These are phyloP conservation scores for Linum tenue DNA, from an alignment of 345 rosid genomes.

Conservation along the genomic window DNA sequence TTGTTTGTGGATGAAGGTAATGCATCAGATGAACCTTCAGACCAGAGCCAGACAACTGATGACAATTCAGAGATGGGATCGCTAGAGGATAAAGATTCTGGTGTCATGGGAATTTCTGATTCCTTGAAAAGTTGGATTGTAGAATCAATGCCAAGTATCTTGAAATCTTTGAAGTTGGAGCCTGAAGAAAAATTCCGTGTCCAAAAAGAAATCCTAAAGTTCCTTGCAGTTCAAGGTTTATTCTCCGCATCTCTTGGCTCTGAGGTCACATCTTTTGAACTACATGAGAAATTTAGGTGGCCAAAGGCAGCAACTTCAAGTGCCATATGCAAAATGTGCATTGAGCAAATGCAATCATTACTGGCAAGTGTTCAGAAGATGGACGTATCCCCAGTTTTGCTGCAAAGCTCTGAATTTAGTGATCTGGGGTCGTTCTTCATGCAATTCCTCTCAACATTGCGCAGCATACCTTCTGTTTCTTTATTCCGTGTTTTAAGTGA, in stretches of 20 bases:
- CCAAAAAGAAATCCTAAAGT: slow-evolving; percentile 79
- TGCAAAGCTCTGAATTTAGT: slow-evolving; percentile 45
- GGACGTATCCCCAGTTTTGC: slow-evolving; percentile 36
- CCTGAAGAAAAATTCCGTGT: slow-evolving; percentile 61
- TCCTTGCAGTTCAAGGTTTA: slow-evolving; percentile 89
- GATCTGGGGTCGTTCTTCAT: slow-evolving; percentile 79
- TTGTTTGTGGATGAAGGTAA: slow-evolving; percentile 81
- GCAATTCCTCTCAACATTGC: slow-evolving; percentile 69
- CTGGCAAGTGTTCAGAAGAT: slow-evolving; percentile 67
- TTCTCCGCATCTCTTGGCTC: slow-evolving; percentile 88
- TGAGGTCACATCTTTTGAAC: slow-evolving; percentile 92
- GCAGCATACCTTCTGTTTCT: slow-evolving; percentile 90
- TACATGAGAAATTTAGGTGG: slow-evolving; percentile 95
- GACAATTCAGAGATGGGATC: slow-evolving; percentile 90
- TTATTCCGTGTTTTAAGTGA: slow-evolving; percentile 63
- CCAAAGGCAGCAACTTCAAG: slow-evolving; percentile 69
- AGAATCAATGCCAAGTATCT: slow-evolving; percentile 72
- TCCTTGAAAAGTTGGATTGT: slow-evolving; percentile 75
- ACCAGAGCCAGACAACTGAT: slow-evolving; percentile 99
- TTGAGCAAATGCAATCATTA: slow-evolving; percentile 81
- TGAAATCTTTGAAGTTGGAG: slow-evolving; percentile 59
- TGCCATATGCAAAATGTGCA: slow-evolving; percentile 70
- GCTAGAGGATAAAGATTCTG: slow-evolving; percentile 67
- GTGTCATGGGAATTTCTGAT: slow-evolving; percentile 49
- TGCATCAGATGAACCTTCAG: slow-evolving; percentile 78